Percentiles rank a stretch among this genome's conserved stretches.
Conservation (phyloP, 169 alveolate species). For the Plasmodium knowlesi region DNA sequence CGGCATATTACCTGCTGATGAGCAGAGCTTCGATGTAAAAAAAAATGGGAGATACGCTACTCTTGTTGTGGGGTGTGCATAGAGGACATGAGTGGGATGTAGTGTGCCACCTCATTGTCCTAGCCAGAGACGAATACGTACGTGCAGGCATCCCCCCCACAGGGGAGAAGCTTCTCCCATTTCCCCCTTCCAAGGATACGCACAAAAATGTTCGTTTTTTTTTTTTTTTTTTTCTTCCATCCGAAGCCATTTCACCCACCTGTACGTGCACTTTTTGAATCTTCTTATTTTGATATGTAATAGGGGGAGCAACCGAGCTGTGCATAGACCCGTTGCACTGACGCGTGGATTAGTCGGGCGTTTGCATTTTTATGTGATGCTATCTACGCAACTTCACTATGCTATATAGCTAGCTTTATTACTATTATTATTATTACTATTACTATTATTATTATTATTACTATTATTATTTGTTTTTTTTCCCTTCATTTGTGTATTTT, state of each 20-base stretch:
- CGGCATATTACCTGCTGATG: neutral
- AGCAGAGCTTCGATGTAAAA: neutral
- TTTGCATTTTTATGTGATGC: neutral
- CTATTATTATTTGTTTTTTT: neutral
- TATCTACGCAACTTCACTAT: neutral
- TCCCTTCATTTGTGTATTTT: no score
- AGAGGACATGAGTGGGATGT: conserved; percentile 2
- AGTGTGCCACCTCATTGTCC: neutral
- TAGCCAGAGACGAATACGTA: neutral
- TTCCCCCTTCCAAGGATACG: neutral
- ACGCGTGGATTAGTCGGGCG: neutral
- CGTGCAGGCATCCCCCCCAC: neutral
- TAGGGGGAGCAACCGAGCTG: neutral
- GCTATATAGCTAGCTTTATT: neutral
- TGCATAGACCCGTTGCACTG: neutral
- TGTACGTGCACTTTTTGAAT: conserved; percentile 48
- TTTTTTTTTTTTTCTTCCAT: conserved; percentile 2
- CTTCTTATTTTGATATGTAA: conserved; percentile 64
- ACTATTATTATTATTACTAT: no score
- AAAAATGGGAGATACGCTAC: neutral
- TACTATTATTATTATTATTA: no score
- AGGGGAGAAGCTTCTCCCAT: neutral
- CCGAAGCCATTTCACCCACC: conserved; percentile 61
- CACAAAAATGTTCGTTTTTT: neutral
- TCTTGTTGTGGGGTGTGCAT: neutral